Conservation (phyloP, 305 asterid genomes). For the Fraxinus velutina region DNA sequence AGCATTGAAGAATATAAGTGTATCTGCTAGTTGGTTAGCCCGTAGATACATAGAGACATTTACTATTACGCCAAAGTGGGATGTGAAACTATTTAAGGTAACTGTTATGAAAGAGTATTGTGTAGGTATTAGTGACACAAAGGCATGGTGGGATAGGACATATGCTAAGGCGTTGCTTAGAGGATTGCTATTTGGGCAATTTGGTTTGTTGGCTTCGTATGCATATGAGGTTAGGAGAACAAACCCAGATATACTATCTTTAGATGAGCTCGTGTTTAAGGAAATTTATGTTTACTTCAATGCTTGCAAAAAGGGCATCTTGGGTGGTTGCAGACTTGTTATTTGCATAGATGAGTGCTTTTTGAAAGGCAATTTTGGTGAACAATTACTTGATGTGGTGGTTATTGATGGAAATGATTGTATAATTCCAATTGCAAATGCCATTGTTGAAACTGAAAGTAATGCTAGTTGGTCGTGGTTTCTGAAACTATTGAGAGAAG, state of each 20-base stretch:
- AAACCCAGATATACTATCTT: not conserved
- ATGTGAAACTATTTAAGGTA: too few relatives aligned
- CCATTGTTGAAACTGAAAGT: too few relatives aligned
- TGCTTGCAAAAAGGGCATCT: not conserved
- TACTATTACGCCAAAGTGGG: too few relatives aligned
- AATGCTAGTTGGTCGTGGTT: too few relatives aligned
- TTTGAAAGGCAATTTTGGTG: not conserved
- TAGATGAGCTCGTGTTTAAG: not conserved
- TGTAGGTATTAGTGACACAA: too few relatives aligned
- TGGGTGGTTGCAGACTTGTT: not conserved
- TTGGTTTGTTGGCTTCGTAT: not conserved
- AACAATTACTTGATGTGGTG: not conserved
- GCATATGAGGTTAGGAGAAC: not conserved
- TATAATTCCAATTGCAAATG: too few relatives aligned
- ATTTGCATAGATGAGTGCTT: not conserved
- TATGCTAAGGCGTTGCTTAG: not conserved
- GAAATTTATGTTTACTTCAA: not conserved
- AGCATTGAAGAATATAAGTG: not conserved
- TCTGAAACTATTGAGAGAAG: too few relatives aligned
- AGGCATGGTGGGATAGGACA: not conserved
- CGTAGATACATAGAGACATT: not conserved
- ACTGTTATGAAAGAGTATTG: too few relatives aligned
- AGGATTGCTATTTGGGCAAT: not conserved
- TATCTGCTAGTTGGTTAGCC: not conserved
- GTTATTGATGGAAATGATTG: not conserved